Base-by-base conservation (phyloP, 805 yeast genomes). In the Jamesozyma lodderae region DNA sequence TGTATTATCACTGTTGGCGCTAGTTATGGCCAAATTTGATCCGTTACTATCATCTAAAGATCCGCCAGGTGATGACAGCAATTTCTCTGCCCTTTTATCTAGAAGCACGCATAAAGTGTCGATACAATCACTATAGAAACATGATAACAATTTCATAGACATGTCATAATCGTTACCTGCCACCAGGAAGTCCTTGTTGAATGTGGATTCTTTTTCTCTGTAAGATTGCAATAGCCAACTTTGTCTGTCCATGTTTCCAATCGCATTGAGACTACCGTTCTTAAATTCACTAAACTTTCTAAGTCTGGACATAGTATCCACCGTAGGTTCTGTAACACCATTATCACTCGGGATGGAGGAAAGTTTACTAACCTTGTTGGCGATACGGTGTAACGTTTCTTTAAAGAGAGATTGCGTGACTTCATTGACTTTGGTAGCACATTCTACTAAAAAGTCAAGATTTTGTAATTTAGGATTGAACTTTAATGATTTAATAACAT, bases 81-180 rank as follows among this genome's bases (percentile, higher is more conserved):
- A 47, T 20, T 54, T 41, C 42, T 70, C 69, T 21, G 82, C 74
- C 45, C 71, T 70, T 36, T 74, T 64, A 54, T 82, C 94, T 33
- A 88, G 60, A 37, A 72, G 71, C 23, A 78, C 66, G 54, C 79
- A 68, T 19, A 85, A 69, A 32, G 79, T 77, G 57, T 88, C 96
- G 31, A 90, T 70, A 31, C 81, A 69, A 56, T 90, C 97, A 36
- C 87, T 73, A 43, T 76, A 72, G 52, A 72, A 88, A 31, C 81
- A 69, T 1, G 86, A 71, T 24, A 86, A 58, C 45, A 81, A 59
- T 40, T 69, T 72, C 1, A 77, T 68, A 20, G 50, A 44, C n/a
- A 28, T 42, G 19, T 43, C 35, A 15, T 25, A 39, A 10, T 40
- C 35, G 17, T 28, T 38, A 8, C 25, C 33, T 18, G 14, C 18